Percentiles rank a stretch among this genome's conserved stretches.
phyloP scores from a whole-genome alignment of 164 flowering plant genomes.

The Echeveria elegans region DNA sequence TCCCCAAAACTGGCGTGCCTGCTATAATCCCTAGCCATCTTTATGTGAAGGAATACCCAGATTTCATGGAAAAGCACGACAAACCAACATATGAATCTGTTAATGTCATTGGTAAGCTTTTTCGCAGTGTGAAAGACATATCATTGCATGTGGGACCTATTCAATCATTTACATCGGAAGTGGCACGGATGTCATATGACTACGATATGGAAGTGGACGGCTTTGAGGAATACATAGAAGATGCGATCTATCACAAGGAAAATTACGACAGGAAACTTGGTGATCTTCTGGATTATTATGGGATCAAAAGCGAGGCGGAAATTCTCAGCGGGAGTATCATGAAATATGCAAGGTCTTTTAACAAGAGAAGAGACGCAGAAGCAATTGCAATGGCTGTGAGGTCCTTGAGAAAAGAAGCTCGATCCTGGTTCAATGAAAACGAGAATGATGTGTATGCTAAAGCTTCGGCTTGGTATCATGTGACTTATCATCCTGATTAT shows the following conservation, averaged over 20 bases:
- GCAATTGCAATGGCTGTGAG: constrained; percentile 34
- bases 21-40: constrained; percentile 53
- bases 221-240: constrained; percentile 38
- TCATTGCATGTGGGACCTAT: constrained; percentile 20
- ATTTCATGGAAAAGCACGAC: constrained; percentile 85
- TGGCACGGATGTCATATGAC: constrained; percentile 51
- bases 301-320: constrained; percentile 52
- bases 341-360: constrained; percentile 36
- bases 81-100: constrained; percentile 52
- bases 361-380: constrained; percentile 37
- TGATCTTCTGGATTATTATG: constrained; percentile 51
- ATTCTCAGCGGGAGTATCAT: constrained; percentile 44
- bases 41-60: constrained; percentile 62
- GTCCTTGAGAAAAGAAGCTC: constrained; percentile 41
- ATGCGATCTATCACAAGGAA: constrained; percentile 40
- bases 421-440: constrained; percentile 33
- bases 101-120: constrained; percentile 58
- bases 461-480: constrained; percentile 91
- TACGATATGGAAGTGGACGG: constrained; percentile 70
- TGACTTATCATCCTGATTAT: constrained; percentile 56
- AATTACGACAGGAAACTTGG: constrained; percentile 50
- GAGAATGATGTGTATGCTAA: constrained; percentile 36
- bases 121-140: constrained; percentile 50
- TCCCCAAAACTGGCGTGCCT: constrained; percentile 77
- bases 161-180: constrained; percentile 42